A percentile compares a stretch with the other conserved stretches of the same genome.
Evolutionary conservation across 306 rosid species (phyloP).

Genomic region (Gleditsia sinensis): DNA sequence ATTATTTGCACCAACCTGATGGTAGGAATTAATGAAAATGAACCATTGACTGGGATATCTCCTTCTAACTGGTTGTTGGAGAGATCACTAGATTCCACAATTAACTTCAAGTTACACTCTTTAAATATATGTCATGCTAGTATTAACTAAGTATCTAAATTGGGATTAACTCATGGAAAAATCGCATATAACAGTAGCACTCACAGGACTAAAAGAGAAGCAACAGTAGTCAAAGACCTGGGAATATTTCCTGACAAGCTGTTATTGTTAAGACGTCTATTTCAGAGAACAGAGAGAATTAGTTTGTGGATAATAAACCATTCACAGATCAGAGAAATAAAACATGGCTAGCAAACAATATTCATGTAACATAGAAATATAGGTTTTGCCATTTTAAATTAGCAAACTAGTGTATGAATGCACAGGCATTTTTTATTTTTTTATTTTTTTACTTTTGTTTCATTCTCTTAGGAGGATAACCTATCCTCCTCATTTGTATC

Average conservation of each 20-base stretch:
- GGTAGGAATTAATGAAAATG: conserved; percentile 78
- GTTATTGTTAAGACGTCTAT: conserved; percentile 95
- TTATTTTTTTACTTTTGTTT: too few relatives aligned
- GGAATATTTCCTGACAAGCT: conserved; percentile 70
- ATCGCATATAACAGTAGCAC: conserved; percentile 35
- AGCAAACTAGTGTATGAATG: neutral
- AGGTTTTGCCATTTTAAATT: neutral
- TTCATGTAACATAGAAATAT: neutral
- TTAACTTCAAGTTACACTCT: conserved; percentile 31
- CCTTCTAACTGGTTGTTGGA: conserved; percentile 58
- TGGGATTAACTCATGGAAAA: conserved; percentile 11
- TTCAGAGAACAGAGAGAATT: conserved; percentile 33
- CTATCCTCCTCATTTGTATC: too few relatives aligned
- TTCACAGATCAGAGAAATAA: conserved; percentile 13
- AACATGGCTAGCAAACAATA: conserved; percentile 20
- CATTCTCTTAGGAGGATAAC: too few relatives aligned
- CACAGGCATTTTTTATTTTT: too few relatives aligned
- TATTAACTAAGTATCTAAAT: neutral
- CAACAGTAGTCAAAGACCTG: conserved; percentile 44
- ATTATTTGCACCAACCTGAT: conserved; percentile 60
- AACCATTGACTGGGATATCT: too few relatives aligned
- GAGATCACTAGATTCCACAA: conserved; percentile 71
- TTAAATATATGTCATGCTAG: neutral
- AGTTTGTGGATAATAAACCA: too few relatives aligned
- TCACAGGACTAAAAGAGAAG: conserved; percentile 83